Evolutionary conservation across 257 asterid species (phyloP), one percentile per base, ranked within the genome.

Genomic region (Penstemon newberryi): DNA sequence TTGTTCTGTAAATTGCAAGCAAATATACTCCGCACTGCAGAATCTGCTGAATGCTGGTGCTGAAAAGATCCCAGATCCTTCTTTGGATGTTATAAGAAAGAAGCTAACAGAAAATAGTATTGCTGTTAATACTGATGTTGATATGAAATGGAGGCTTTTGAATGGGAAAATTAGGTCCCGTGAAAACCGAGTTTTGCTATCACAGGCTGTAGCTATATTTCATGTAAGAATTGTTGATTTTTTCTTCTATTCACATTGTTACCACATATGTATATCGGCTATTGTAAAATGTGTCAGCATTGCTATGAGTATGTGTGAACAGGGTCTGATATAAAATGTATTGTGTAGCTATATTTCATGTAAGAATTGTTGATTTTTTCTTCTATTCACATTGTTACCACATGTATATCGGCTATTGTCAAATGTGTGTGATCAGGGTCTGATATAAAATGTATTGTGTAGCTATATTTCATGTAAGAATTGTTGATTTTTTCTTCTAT

Each of bases 181-280:
- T 41, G 99, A 94, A 82, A 82, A 90, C 78, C 81, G 96, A 73
- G 78, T 77, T 61, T 76, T 94, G 76, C 83, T 94, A 41, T 87
- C 97, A 1, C 91, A 94, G 78, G 97, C 99, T 41, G 97, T 94
- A 41, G 88, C 96, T 5, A 87, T 94, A 80, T 94, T 94, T 81
- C 99, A 94, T 87, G 97, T 91, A 80, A 83, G 96, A 65, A 8
- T 59, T 71, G 43, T 33, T 60, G 46, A 56, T 56, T 57, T 43
- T 36, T 25, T 25, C 33, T 25, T 25, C 33, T 25, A 25, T 25
- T 25, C 33, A 25, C 33, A 25, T 25, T 25, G 33, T 25, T 25
- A 25, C 33, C 33, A 25, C 1, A 25, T 25, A 25, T 15, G 18
- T 15, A 15, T 15, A 15, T 15, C 18, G 18, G 18, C 18, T 15